Percentiles rank a stretch among this genome's conserved stretches.
These are phyloP conservation scores for Stagonosporopsis vannaccii DNA, from an alignment of 2,329 filamentous ascomycete genomes.

Conservation along the genomic window DNA sequence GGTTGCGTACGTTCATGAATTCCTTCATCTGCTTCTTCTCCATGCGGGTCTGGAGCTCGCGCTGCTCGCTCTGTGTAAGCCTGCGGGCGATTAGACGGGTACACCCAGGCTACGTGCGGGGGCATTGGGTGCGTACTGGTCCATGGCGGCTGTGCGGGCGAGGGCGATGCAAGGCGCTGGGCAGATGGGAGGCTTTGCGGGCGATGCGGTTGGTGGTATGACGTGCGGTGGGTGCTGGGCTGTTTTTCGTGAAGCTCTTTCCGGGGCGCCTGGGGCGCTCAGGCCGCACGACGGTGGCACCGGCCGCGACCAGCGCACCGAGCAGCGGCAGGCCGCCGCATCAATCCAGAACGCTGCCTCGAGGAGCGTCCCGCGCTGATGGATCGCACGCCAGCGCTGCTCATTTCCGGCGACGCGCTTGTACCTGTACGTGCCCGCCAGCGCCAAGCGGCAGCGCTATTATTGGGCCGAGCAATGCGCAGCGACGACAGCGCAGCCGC, in stretches of 20 bases:
- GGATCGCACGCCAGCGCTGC: conserved; percentile 21
- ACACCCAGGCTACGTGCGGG: not conserved
- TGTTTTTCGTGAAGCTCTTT: conserved; percentile 12
- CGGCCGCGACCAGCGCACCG: conserved; percentile 2
- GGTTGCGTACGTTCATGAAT: conserved; percentile 84
- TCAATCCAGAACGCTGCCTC: conserved; percentile 17
- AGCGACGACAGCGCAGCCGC: conserved; percentile 21
- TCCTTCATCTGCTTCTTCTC: conserved; percentile 99
- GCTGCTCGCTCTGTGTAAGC: conserved; percentile 81
- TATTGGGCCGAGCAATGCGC: conserved; percentile 27
- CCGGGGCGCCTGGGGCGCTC: too few relatives aligned
- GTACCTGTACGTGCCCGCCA: conserved; percentile 21
- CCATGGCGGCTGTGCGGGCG: conserved; percentile 37
- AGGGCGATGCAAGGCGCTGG: not conserved
- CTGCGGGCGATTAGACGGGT: conserved; percentile 50
- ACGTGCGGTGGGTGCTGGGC: not conserved
- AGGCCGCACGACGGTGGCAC: conserved; percentile 5
- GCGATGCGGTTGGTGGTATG: not conserved
- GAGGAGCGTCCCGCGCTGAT: conserved; percentile 7
- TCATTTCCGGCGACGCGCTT: conserved; percentile 23
- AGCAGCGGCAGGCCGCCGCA: conserved; percentile 6
- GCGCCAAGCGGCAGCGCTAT: conserved; percentile 34
- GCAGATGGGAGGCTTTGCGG: not conserved
- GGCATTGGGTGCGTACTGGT: conserved; percentile 40
- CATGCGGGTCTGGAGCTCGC: conserved; percentile 92